Base-by-base conservation (phyloP, 2,329 filamentous ascomycete species). In the Beauveria scarabaeidicola region DNA sequence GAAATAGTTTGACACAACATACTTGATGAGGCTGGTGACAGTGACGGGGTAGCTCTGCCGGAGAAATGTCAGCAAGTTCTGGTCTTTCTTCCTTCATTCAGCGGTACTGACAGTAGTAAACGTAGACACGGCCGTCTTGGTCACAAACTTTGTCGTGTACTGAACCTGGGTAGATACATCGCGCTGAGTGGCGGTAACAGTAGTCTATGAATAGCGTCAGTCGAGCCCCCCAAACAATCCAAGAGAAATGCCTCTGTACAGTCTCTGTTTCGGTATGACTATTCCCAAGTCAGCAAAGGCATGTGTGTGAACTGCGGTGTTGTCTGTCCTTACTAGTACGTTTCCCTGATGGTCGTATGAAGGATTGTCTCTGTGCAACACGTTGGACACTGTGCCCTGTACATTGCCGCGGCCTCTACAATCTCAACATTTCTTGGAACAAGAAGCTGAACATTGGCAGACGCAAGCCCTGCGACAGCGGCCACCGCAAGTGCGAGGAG, bases 41-140 rank as follows among this genome's bases (percentile, higher is more conserved):
- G 61, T 63, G 27, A 61, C 59, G 1, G 63, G 63, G 38, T 63
- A 64, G 9, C 61, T 63, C 63, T 64, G n/a, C 4, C n/a, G 13
- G 8, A 15, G 9, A 9, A 36, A 21, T 15, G 10, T 52, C 52
- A 56, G 52, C 6, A 27, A n/a, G 10, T 2, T 17, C 4, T 2
- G 5, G 48, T 19, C 23, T n/a, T 38, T 6, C 8, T 11, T 8
- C 2, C 8, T 11, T 3, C 9, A 9, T 5, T 10, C 1, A 2
- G 9, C 17, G 13, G 5, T 3, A 50, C 57, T 21, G 11, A 53
- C 57, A 3, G 27, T 51, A 5, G 50, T 59, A 15, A 29, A 59
- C 0, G 57, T 59, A 25, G 57, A 59, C 9, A 53, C 50, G n/a
- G 21, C 9, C 1, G 57, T 59, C 23, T 53, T 36, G 21, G 57